Conservation (phyloP, 2,329 filamentous ascomycete genomes). For the Thelonectria olida region DNA sequence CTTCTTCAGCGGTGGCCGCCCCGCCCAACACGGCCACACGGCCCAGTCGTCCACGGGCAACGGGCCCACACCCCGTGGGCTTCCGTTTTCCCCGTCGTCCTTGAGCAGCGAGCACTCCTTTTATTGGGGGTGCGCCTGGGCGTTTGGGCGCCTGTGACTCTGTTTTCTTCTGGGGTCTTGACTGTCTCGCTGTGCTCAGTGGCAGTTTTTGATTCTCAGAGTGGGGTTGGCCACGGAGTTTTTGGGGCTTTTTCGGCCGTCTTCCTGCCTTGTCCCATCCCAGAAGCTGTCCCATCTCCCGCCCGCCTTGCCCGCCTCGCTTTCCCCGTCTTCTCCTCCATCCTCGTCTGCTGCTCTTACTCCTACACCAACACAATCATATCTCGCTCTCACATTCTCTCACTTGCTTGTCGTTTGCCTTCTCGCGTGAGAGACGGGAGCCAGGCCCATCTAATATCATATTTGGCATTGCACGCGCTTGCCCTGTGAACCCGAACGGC, state of each 20-base stretch:
- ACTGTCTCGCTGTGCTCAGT: neutral
- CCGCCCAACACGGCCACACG: conserved; percentile 16
- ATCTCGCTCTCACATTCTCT: neutral
- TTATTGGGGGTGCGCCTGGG: neutral
- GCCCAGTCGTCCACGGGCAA: conserved; percentile 14
- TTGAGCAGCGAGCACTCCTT: neutral
- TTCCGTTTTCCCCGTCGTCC: conserved; percentile 21
- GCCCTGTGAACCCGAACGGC: conserved; percentile 5
- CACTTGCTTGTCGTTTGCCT: neutral
- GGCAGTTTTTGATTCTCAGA: neutral
- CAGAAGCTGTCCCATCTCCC: conserved; percentile 2
- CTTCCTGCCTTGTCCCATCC: neutral
- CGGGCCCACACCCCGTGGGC: conserved; percentile 25
- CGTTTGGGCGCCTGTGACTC: conserved; percentile 1
- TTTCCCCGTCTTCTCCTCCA: conserved; percentile 17
- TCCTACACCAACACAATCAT: neutral
- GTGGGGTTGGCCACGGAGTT: neutral
- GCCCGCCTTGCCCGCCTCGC: conserved; percentile 16
- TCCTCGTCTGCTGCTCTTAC: neutral
- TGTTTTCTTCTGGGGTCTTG: neutral
- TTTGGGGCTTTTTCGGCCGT: neutral
- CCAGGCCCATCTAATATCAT: neutral
- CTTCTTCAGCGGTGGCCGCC: conserved; percentile 8
- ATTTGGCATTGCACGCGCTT: neutral
- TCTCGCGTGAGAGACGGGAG: neutral